Conservation (phyloP, 805 yeast genomes). For the Sugiyamaella lignohabitans region DNA sequence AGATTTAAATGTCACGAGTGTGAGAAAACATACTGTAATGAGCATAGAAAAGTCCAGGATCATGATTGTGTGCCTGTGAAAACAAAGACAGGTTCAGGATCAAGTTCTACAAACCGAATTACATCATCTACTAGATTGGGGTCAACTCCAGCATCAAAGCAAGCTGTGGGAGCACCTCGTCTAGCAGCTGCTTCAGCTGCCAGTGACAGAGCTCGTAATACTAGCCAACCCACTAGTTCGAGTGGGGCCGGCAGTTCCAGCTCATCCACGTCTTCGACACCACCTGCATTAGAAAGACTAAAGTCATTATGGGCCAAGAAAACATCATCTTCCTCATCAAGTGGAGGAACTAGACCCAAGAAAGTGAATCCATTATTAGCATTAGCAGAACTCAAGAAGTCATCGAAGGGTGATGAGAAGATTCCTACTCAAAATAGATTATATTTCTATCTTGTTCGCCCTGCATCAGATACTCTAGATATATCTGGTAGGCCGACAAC, state of each 20-base stretch:
- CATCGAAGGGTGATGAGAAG: constrained; percentile 35
- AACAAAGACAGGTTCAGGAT: constrained; percentile 1
- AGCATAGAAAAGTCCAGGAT: constrained; percentile 31
- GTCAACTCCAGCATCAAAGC: constrained; percentile 5
- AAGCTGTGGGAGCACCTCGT: background rate
- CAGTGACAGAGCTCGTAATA: background rate
- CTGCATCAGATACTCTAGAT: constrained; percentile 9
- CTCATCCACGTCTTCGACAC: constrained; percentile 1
- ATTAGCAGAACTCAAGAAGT: constrained; percentile 24
- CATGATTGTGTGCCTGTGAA: constrained; percentile 31
- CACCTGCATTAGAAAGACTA: constrained; percentile 8
- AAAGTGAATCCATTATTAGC: constrained; percentile 6
- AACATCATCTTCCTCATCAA: constrained; percentile 3
- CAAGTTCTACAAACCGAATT: background rate
- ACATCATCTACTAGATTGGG: constrained; percentile 3
- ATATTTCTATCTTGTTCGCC: constrained; percentile 28
- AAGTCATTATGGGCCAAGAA: constrained; percentile 16
- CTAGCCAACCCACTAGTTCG: background rate
- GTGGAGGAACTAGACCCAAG: constrained; percentile 1
- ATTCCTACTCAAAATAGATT: constrained; percentile 30
- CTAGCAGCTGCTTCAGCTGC: constrained; percentile 4
- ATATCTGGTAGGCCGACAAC: constrained; percentile 10
- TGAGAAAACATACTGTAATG: constrained; percentile 31
- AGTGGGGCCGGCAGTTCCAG: background rate
- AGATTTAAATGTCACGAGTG: constrained; percentile 34